These are phyloP conservation scores for Penicillium odoratum DNA, from an alignment of 495 filamentous ascomycete species.

Conservation along the genomic window DNA sequence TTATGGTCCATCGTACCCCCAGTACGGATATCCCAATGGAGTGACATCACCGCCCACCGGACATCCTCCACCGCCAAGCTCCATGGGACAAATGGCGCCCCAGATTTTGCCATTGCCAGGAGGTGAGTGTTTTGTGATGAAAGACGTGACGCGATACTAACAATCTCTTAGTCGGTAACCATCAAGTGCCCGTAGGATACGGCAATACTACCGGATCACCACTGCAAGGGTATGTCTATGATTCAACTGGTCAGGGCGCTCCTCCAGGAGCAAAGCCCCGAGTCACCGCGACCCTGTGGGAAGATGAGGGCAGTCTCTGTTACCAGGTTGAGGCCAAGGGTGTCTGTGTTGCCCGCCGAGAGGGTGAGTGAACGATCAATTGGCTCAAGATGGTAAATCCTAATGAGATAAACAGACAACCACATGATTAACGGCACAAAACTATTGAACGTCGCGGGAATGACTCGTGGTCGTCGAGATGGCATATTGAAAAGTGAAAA, in stretches of 20 bases:
- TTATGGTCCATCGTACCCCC: conserved; percentile 68
- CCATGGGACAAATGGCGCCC: conserved; percentile 58
- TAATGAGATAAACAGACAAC: conserved; percentile 64
- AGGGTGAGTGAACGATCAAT: conserved; percentile 66
- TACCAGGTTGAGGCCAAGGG: conserved; percentile 97
- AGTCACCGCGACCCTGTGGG: conserved; percentile 96
- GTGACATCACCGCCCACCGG: conserved; percentile 72
- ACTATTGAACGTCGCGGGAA: conserved; percentile 92
- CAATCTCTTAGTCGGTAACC: conserved; percentile 39
- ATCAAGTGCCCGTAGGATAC: conserved; percentile 39
- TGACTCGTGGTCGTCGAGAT: conserved; percentile 94
- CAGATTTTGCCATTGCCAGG: conserved; percentile 71
- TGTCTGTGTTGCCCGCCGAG: conserved; percentile 90
- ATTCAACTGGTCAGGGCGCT: conserved; percentile 87
- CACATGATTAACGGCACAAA: conserved; percentile 99
- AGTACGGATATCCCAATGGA: conserved; percentile 73
- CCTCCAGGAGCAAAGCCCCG: conserved; percentile 98
- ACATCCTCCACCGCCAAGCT: conserved; percentile 65
- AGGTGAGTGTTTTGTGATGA: conserved; percentile 14
- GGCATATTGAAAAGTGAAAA: conserved; percentile 99
- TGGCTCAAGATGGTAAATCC: neutral
- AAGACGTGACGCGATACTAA: conserved; percentile 5
- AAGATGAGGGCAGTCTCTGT: conserved; percentile 96
- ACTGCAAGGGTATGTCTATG: conserved; percentile 62
- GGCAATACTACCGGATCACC: conserved; percentile 51